Conservation (phyloP, 1,284 basidiomycete genomes). For the Puccinia coronata region DNA sequence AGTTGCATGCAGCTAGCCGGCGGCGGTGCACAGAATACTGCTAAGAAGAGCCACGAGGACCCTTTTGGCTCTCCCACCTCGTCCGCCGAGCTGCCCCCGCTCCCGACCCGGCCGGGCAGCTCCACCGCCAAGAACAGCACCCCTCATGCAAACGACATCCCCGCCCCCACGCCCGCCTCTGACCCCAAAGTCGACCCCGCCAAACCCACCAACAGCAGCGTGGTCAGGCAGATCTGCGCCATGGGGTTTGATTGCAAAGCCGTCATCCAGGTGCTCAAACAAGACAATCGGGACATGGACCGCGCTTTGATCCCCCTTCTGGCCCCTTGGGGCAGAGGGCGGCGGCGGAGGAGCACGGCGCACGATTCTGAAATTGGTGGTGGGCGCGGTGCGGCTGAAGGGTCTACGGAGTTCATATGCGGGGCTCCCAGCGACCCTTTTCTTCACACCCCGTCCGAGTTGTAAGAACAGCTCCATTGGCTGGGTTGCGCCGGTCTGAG, state of each 20-base stretch:
- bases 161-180: neutral
- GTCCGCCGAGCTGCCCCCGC: slow-evolving; percentile 3
- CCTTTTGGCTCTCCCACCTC: slow-evolving; percentile 33
- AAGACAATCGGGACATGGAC: slow-evolving; percentile 31
- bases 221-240: slow-evolving; percentile 36
- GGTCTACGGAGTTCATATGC: slow-evolving; percentile 80
- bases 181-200: slow-evolving; percentile 1
- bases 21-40: neutral
- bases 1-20: slow-evolving; percentile 1
- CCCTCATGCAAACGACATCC: neutral
- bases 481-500: too few relatives aligned
- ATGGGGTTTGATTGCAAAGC: slow-evolving; percentile 41
- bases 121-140: neutral
- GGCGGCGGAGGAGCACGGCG: too few relatives aligned
- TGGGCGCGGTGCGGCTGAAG: slow-evolving; percentile 58
- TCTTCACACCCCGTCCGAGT: too few relatives aligned
- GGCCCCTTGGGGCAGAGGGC: neutral
- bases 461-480: neutral
- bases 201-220: slow-evolving; percentile 29
- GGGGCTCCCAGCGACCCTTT: slow-evolving; percentile 81
- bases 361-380: slow-evolving; percentile 35
- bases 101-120: slow-evolving; percentile 18
- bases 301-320: slow-evolving; percentile 41
- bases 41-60: slow-evolving; percentile 13
- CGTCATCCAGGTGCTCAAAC: slow-evolving; percentile 31